phyloP scores from a whole-genome alignment of 2,329 filamentous ascomycete genomes.

The Xylaria sp. region DNA sequence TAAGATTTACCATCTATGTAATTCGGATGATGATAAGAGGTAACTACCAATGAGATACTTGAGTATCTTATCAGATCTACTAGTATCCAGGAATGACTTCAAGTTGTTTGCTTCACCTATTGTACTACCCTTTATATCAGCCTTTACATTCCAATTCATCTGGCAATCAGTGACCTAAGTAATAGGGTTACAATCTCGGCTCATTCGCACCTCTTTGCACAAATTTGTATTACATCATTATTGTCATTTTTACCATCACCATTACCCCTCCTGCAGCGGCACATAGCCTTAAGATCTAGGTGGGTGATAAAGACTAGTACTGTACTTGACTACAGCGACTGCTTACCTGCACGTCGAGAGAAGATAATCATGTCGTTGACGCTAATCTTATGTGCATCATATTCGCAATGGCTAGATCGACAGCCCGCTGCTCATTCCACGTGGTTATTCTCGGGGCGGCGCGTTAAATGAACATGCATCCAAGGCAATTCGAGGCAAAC shows the following conservation, averaged over 20 bases:
- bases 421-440: too few relatives aligned
- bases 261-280: conserved; percentile 4
- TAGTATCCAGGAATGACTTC: too few relatives aligned
- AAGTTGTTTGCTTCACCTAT: too few relatives aligned
- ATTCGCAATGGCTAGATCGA: too few relatives aligned
- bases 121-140: too few relatives aligned
- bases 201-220: background rate
- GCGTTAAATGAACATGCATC: too few relatives aligned
- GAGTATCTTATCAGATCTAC: background rate
- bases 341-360: background rate
- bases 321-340: background rate
- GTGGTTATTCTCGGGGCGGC: too few relatives aligned
- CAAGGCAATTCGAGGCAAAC: too few relatives aligned
- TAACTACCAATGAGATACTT: background rate
- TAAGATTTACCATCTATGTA: background rate
- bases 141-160: background rate
- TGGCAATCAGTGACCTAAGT: background rate
- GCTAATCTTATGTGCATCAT: background rate
- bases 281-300: background rate
- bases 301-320: background rate
- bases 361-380: background rate
- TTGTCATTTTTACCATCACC: conserved; percentile 12
- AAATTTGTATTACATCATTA: conserved; percentile 31
- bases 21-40: background rate
- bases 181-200: background rate